Base-by-base conservation (phyloP, 2,329 filamentous ascomycete species). In the Ambrosiella beaveri region DNA sequence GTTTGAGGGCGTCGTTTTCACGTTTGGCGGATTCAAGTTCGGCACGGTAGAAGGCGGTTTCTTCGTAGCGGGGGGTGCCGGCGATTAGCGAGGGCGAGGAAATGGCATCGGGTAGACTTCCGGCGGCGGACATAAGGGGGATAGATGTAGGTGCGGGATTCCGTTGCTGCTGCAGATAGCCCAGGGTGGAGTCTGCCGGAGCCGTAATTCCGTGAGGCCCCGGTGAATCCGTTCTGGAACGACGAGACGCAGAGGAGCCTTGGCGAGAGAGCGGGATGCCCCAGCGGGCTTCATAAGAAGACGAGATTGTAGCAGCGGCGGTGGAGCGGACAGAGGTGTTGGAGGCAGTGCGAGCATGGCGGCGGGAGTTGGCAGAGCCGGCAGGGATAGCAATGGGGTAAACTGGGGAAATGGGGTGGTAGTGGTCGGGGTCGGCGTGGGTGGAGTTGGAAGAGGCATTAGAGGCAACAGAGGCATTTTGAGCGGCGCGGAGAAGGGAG, bases 401-500 rank as follows among this genome's bases (percentile, higher is more conserved):
- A 27, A 75, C 76, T 1, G 79, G 74, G 11, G 78, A 78, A 52
- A 81, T 70, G 27, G 81, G 70, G 49, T 79, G 75, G 7, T 72
- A 68, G 52, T 80, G 76, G 54, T 78, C 77, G 63, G 74, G 71
- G 59, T 75, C 74, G 57, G 74, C 74, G 57, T 75, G 75, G 36
- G 78, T 73, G 0, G 78, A 81, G 2, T 76, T 75, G 0, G 80
- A 84, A 2, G 81, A 84, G n/a, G 79, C 68, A 65, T 83, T 84
- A 50, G 81, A 84, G 3, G 75, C 79, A 37, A 82, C 80, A 0
- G 81, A 84, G 6, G 80, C 80, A 65, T 84, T 84, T 60, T 84
- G 80, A 27, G 79, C 78, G 37, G 79, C 77, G 57, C 90, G 86
- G n/a, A 97, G 81, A 56, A 88, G 75, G 13, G 85, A 84, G 40